These are phyloP conservation scores for Stagonosporopsis cucurbitacearum DNA, from an alignment of 2,329 filamentous ascomycete species.

Conservation along the genomic window DNA sequence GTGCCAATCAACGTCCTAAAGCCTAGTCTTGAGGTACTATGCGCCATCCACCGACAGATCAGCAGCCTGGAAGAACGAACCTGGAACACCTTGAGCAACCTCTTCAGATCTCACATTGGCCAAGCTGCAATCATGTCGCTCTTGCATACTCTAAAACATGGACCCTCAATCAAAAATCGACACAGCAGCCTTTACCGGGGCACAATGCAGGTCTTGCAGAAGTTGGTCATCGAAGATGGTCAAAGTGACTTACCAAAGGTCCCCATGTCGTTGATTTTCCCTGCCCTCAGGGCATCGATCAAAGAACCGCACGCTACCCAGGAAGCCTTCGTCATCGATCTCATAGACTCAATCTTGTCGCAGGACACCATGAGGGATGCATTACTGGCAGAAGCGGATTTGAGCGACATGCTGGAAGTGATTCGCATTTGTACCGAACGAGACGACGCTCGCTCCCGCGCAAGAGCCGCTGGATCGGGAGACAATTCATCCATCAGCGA, in stretches of 20 bases:
- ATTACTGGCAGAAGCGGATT: constrained; percentile 70
- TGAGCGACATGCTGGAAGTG: constrained; percentile 66
- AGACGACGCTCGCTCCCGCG: constrained; percentile 34
- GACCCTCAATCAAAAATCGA: constrained; percentile 30
- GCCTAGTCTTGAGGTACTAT: constrained; percentile 72
- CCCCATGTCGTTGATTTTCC: constrained; percentile 43
- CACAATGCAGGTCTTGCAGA: constrained; percentile 39
- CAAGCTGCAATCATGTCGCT: constrained; percentile 71
- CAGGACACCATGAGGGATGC: constrained; percentile 62
- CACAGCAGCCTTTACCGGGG: constrained; percentile 39
- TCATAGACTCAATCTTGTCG: constrained; percentile 50
- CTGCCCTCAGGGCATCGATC: constrained; percentile 43
- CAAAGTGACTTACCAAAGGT: constrained; percentile 43
- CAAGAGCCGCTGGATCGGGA: constrained; percentile 15
- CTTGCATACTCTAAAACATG: constrained; percentile 59
- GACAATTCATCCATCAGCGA: constrained; percentile 53
- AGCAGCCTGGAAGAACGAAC: constrained; percentile 65
- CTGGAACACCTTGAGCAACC: constrained; percentile 73
- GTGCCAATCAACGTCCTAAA: constrained; percentile 69
- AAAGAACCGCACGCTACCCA: constrained; percentile 35
- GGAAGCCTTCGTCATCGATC: constrained; percentile 59
- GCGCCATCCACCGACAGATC: constrained; percentile 74
- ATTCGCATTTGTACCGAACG: constrained; percentile 60
- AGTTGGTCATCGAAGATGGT: constrained; percentile 43
- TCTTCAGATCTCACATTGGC: constrained; percentile 76